Percentiles rank a stretch among this genome's conserved stretches.
phyloP scores from a whole-genome alignment of 2,329 filamentous ascomycete genomes.

The Phyllachora maydis region DNA sequence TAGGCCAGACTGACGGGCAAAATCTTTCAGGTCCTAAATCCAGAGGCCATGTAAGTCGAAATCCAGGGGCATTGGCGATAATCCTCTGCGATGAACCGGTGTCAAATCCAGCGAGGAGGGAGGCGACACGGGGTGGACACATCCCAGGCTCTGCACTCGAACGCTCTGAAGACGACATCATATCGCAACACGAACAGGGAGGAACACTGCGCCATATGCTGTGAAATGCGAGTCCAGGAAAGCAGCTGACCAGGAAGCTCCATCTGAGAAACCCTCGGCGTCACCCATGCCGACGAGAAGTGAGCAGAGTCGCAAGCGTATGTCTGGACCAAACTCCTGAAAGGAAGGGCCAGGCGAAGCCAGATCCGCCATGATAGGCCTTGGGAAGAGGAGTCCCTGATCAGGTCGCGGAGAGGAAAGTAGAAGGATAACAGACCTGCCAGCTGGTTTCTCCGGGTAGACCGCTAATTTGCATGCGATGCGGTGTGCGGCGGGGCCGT shows the following conservation, averaged over 20 bases:
- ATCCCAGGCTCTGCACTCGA: too few relatives aligned
- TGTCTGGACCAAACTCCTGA: constrained; percentile 5
- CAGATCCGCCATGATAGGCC: constrained; percentile 4
- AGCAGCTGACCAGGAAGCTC: too few relatives aligned
- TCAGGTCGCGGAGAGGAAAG: constrained; percentile 28
- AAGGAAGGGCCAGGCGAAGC: constrained; percentile 3
- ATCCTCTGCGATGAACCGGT: too few relatives aligned
- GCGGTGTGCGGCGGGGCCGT: constrained; percentile 81
- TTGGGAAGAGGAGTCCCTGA: constrained; percentile 5
- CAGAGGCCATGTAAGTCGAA: constrained; percentile 64
- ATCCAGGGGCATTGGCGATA: constrained; percentile 22
- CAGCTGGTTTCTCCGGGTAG: constrained; percentile 97
- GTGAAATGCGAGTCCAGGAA: too few relatives aligned
- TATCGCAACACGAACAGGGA: too few relatives aligned
- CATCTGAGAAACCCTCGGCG: too few relatives aligned
- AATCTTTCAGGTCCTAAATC: constrained; percentile 98
- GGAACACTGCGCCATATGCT: too few relatives aligned
- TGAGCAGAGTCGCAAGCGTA: too few relatives aligned
- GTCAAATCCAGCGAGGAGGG: too few relatives aligned
- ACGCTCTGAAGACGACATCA: too few relatives aligned
- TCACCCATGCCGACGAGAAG: too few relatives aligned
- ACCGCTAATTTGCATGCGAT: constrained; percentile 94
- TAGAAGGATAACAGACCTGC: constrained; percentile 91
- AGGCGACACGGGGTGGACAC: too few relatives aligned
- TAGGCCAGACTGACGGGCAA: constrained; percentile 86